Evolutionary conservation across 2,329 filamentous ascomycete genomes (phyloP).

Genomic region (Ceratocystis variospora): DNA sequence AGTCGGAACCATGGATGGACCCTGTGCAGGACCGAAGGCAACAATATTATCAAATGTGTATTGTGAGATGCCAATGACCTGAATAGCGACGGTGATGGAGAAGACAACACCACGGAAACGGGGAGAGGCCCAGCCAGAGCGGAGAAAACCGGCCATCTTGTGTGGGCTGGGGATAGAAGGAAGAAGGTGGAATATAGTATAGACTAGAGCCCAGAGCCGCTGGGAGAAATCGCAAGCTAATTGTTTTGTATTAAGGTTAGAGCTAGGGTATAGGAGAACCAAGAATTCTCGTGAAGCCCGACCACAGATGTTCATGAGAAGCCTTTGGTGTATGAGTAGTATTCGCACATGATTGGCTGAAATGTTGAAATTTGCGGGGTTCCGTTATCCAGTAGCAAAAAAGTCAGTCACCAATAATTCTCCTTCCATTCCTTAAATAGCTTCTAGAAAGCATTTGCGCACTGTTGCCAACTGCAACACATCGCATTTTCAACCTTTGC

Average conservation of each 20-base stretch:
- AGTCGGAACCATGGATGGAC: conserved; percentile 83
- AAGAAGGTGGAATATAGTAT: background rate
- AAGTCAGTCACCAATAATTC: background rate
- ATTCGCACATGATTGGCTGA: background rate
- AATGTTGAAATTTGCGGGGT: background rate
- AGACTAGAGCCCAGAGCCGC: background rate
- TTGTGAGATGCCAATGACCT: conserved; percentile 36
- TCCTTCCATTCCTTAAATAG: background rate
- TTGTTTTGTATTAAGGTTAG: no score
- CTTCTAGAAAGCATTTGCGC: background rate
- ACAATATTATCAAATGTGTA: conserved; percentile 48
- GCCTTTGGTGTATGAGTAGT: no score
- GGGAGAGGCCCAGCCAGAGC: conserved; percentile 14
- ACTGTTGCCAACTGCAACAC: background rate
- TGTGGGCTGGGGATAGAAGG: background rate
- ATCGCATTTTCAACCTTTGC: no score
- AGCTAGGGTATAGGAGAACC: no score
- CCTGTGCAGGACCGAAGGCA: conserved; percentile 45
- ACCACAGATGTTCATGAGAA: no score
- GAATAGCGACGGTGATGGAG: conserved; percentile 30
- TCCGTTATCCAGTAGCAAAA: background rate
- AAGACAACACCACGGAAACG: conserved; percentile 27
- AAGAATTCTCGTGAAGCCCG: no score
- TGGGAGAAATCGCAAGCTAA: no score
- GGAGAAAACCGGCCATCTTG: conserved; percentile 18